Evolutionary conservation across 495 filamentous ascomycete species (phyloP).

Genomic region (Penicillium ochrochloron): DNA sequence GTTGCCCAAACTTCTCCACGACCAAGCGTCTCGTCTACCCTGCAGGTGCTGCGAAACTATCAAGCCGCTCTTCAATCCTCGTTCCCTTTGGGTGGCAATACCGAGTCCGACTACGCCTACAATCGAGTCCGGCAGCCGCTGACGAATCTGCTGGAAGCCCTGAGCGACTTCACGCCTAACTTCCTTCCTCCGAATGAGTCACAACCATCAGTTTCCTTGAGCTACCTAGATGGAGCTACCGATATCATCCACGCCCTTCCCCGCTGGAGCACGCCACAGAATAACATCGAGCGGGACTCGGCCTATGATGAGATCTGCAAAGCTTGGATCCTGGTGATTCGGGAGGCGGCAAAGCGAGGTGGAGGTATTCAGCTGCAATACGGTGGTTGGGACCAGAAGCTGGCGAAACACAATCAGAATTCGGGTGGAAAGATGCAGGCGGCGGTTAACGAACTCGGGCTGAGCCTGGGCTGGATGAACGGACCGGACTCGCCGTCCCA

Average conservation of each 20-base stretch:
- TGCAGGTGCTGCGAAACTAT: conserved; percentile 81
- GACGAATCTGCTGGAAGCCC: conserved; percentile 79
- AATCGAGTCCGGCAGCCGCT: conserved; percentile 87
- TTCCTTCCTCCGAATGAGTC: conserved; percentile 91
- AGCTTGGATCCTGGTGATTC: conserved; percentile 91
- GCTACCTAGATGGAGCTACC: conserved; percentile 86
- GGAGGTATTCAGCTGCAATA: conserved; percentile 91
- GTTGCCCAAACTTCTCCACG: conserved; percentile 83
- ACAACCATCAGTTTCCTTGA: conserved; percentile 76
- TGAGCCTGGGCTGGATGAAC: conserved; percentile 77
- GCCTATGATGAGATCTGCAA: conserved; percentile 94
- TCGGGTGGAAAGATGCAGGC: conserved; percentile 81
- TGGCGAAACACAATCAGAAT: conserved; percentile 86
- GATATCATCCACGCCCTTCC: conserved; percentile 88
- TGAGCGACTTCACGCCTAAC: conserved; percentile 92
- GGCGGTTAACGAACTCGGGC: conserved; percentile 77
- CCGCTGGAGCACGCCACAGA: conserved; percentile 80
- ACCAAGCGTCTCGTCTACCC: conserved; percentile 77
- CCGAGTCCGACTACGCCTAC: conserved; percentile 89
- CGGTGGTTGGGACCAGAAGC: conserved; percentile 88
- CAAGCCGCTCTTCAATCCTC: conserved; percentile 76
- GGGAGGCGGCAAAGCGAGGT: conserved; percentile 86
- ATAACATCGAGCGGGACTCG: conserved; percentile 89
- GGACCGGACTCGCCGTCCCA: conserved; percentile 52
- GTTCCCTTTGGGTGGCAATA: conserved; percentile 82